Percentiles rank a stretch among this genome's conserved stretches.
Conservation (phyloP, 2,329 filamentous ascomycete genomes). For the Nannizzia gypsea region DNA sequence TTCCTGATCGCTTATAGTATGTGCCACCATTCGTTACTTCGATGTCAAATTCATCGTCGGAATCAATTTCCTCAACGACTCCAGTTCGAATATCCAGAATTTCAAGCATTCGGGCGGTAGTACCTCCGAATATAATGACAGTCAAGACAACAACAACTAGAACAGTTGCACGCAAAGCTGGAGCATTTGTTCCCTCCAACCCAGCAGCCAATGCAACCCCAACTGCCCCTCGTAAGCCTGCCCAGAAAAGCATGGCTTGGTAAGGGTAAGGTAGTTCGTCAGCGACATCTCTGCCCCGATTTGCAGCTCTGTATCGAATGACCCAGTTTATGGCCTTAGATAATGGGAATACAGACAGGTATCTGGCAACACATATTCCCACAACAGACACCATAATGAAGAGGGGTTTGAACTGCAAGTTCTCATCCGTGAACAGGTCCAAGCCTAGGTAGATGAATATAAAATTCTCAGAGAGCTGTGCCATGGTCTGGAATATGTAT, state of each 20-base stretch:
- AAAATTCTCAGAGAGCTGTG: conserved; percentile 95
- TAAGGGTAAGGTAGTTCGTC: conserved; percentile 92
- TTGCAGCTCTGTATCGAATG: conserved; percentile 70
- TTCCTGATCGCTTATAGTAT: conserved; percentile 69
- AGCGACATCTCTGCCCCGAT: conserved; percentile 60
- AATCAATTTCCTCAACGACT: conserved; percentile 92
- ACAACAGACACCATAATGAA: conserved; percentile 88
- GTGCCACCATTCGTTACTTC: conserved; percentile 60
- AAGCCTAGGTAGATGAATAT: conserved; percentile 98
- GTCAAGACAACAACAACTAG: conserved; percentile 93
- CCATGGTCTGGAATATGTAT: conserved; percentile 88
- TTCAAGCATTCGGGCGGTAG: conserved; percentile 93
- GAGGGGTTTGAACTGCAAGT: conserved; percentile 81
- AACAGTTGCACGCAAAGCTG: conserved; percentile 83
- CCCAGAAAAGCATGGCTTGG: conserved; percentile 99
- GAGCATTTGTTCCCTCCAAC: conserved; percentile 67
- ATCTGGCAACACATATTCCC: conserved; percentile 84
- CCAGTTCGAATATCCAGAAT: conserved; percentile 94
- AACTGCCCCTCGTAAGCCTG: conserved; percentile 85
- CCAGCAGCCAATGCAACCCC: conserved; percentile 89
- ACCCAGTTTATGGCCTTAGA: conserved; percentile 86
- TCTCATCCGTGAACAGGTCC: conserved; percentile 82
- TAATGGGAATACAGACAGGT: conserved; percentile 88
- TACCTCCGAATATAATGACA: conserved; percentile 97
- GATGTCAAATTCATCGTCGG: conserved; percentile 97